Conservation (phyloP, 768 basidiomycete species). For the Hemileccinum rubropunctum region DNA sequence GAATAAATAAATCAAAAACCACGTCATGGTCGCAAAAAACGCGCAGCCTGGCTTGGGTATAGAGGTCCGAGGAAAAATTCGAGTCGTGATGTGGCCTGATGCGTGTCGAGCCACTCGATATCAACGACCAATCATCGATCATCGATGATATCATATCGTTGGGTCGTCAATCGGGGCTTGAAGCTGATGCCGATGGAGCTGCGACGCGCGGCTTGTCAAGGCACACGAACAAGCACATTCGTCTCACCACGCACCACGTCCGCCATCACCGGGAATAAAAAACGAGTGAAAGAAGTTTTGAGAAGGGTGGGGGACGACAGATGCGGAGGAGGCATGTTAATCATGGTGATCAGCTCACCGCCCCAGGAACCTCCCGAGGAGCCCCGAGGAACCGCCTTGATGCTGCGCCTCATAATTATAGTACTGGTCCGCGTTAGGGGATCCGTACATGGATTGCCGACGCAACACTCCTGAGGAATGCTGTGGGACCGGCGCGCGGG, state of each 20-base stretch:
- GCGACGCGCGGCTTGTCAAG: not conserved
- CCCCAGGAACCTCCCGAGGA: slow-evolving; percentile 24
- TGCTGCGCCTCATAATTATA: not conserved
- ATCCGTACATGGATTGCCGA: slow-evolving; percentile 21
- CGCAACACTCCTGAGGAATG: not conserved
- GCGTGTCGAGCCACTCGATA: no score
- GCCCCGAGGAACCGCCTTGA: slow-evolving; percentile 9
- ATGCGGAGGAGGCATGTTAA: no score
- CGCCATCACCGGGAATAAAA: not conserved
- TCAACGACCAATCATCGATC: no score
- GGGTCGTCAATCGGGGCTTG: no score
- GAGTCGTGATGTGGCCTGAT: no score
- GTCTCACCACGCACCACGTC: not conserved
- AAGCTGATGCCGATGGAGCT: no score
- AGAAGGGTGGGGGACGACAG: not conserved
- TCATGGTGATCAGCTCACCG: slow-evolving; percentile 4
- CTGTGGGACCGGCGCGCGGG: slow-evolving; percentile 1
- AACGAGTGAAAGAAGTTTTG: not conserved
- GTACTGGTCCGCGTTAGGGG: slow-evolving; percentile 1
- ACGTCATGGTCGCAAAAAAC: no score
- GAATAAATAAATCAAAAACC: no score
- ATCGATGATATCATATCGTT: no score
- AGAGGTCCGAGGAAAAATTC: no score
- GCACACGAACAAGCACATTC: no score
- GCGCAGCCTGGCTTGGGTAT: no score